These are phyloP conservation scores for Byssochlamys sp. DNA, from an alignment of 2,329 filamentous ascomycete species.

Conservation along the genomic window DNA sequence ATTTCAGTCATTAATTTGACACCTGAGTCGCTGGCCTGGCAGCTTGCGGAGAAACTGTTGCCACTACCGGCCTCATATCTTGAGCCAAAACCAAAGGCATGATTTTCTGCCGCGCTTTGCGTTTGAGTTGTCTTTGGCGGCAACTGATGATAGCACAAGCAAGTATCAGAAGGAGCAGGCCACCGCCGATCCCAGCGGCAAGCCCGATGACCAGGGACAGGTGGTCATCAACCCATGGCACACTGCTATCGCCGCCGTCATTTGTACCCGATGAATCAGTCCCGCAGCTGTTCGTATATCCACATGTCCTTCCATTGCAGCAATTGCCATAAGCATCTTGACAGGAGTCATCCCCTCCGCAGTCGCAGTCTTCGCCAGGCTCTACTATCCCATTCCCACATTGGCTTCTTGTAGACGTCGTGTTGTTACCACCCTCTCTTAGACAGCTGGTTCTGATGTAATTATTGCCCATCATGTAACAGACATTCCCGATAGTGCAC, in stretches of 20 bases:
- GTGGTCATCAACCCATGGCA: background rate
- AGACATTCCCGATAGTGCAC: slow-evolving; percentile 82
- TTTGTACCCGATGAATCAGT: background rate
- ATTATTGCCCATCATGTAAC: slow-evolving; percentile 63
- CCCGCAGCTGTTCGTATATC: background rate
- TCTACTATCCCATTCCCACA: slow-evolving; percentile 94
- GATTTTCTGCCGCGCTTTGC: background rate
- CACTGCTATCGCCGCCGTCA: background rate
- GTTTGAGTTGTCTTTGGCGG: background rate
- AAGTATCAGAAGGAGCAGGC: background rate
- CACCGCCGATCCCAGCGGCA: background rate
- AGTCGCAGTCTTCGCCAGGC: slow-evolving; percentile 80
- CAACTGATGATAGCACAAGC: background rate
- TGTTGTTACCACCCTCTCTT: slow-evolving; percentile 61
- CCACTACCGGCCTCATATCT: background rate
- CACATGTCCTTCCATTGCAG: background rate
- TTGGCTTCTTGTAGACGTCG: slow-evolving; percentile 63
- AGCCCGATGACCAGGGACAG: background rate
- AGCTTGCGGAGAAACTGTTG: background rate
- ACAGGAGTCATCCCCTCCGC: slow-evolving; percentile 52
- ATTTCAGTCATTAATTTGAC: no score
- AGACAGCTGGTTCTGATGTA: slow-evolving; percentile 64
- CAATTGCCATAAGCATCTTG: background rate
- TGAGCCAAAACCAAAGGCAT: background rate
- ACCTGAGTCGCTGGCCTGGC: no score